Evolutionary conservation across 441 rosid species (phyloP), one percentile per base, ranked within the genome.

Genomic region (Populus tomentosa): DNA sequence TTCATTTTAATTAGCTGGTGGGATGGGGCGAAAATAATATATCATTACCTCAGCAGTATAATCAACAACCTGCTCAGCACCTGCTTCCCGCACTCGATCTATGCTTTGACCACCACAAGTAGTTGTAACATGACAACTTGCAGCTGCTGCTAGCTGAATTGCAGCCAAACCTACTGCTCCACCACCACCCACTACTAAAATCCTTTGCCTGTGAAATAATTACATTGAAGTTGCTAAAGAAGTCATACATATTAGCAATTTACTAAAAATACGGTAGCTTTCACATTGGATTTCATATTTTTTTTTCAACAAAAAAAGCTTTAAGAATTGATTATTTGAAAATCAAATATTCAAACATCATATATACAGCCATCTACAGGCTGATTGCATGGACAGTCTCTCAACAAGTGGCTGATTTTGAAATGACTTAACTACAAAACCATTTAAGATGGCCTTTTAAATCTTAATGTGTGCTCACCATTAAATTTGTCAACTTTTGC

Each of bases 101-200:
- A 87, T 78, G 33, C 93, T 95, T 84, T 83, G 89, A 83, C 88
- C 78, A 53, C 93, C 94, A 88, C 99, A 95, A 61, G 99, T 93
- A 64, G 94, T 88, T 68, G 89, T 80, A 78, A 90, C 97, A 65
- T 86, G 90, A 81, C 97, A 93, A 26, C 92, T 92, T 61, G 86
- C 85, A 80, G 94, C 97, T 32, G 89, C 91, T 5, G 92, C 90
- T 75, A 95, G 85, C 89, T 95, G 99, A 74, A 92, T 90, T 80
- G 98, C 98, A 73, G 98, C 81, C 82, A 90, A 93, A 68, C 99
- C 98, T 42, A 95, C 99, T 5, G 98, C 98, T 63, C 98, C 99
- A 76, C 98, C 99, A 72, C 98, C 99, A 23, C 98, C 98, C 67
- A 93, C 75, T 73, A 93, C 85, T 72, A 95, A 85, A 64, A 95